Evolutionary conservation across 129 eudicot species (phyloP), one percentile per base, ranked within the genome.

Genomic region (Tagetes patula): DNA sequence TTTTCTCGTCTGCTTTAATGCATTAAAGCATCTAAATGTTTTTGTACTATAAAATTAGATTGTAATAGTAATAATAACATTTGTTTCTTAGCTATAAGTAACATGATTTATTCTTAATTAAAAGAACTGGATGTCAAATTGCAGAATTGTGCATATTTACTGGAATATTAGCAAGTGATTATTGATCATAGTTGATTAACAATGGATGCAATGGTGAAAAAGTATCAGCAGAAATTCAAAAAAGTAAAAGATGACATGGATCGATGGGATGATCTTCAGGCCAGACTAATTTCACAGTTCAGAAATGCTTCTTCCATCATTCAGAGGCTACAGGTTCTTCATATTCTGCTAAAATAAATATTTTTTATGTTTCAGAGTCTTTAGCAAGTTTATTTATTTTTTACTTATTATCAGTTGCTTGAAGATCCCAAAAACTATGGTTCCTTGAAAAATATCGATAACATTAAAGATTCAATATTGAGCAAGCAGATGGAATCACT

Each of bases 401-500:
- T 65, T 14, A 2, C 30, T 12, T 47, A 14, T 79, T 60, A 58
- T 69, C 74, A 93, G 96, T 71, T 89, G 52, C 80, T 93, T 32
- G 86, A 77, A 77, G 67, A 86, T 66, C 75, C 82, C 6, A 83
- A 75, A 71, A 78, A 87, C 65, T 90, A 80, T 59, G 96, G 96
- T 67, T 72, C 70, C 37, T 77, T 93, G 86, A 86, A 65, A 77
- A 71, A 84, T 72, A 53, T 87, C 69, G 86, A 77, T 59, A 89
- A 87, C 62, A 67, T 93, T 68, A 80, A 74, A 72, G 83, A 75
- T 69, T 85, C 83, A 34, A 83, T 90, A 32, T 73, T 84, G 75
- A 64, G 77, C 14, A 94, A 94, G 77, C 98, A 87, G 84, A 68
- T 94, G 91, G 89, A 87, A 32, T 84, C 96, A 6, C 76, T 94